phyloP scores from a whole-genome alignment of 1,284 basidiomycete genomes.

The Cryptococcus sp. region DNA sequence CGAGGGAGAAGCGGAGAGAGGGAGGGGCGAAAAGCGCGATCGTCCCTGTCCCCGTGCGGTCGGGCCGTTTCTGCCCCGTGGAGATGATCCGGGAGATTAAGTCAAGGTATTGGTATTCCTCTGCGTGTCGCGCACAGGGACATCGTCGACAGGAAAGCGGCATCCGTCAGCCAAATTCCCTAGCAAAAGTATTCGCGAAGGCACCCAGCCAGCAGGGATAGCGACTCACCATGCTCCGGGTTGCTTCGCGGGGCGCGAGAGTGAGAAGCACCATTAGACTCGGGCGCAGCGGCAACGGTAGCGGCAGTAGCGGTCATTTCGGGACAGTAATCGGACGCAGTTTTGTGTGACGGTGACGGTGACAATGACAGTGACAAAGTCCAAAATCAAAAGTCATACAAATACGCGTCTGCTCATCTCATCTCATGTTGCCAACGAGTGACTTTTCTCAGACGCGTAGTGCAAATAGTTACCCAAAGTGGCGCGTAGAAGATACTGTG shows the following conservation, averaged over 20 bases:
- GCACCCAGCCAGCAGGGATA: background rate
- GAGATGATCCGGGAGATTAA: constrained; percentile 75
- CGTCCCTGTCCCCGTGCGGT: constrained; percentile 91
- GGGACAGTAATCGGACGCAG: too few relatives aligned
- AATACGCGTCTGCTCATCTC: too few relatives aligned
- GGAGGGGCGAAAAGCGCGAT: constrained; percentile 86
- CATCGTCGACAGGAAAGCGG: background rate
- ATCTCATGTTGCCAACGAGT: too few relatives aligned
- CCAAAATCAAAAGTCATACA: too few relatives aligned
- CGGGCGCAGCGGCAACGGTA: background rate
- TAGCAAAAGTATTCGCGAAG: background rate
- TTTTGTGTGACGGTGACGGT: too few relatives aligned
- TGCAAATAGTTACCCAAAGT: too few relatives aligned
- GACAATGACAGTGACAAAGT: too few relatives aligned
- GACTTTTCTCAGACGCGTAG: too few relatives aligned
- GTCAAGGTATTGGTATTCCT: constrained; percentile 82
- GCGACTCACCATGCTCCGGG: constrained; percentile 40
- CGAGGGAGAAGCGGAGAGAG: constrained; percentile 80
- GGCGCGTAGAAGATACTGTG: too few relatives aligned
- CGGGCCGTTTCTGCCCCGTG: constrained; percentile 72
- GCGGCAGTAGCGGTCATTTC: background rate
- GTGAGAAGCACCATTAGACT: background rate
- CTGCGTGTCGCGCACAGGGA: constrained; percentile 39
- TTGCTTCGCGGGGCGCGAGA: constrained; percentile 12
- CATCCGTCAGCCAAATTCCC: background rate